A percentile compares a stretch with the other conserved stretches of the same genome.
Evolutionary conservation across 495 filamentous ascomycete genomes (phyloP).

Genomic region (Neurospora tetrasperma): DNA sequence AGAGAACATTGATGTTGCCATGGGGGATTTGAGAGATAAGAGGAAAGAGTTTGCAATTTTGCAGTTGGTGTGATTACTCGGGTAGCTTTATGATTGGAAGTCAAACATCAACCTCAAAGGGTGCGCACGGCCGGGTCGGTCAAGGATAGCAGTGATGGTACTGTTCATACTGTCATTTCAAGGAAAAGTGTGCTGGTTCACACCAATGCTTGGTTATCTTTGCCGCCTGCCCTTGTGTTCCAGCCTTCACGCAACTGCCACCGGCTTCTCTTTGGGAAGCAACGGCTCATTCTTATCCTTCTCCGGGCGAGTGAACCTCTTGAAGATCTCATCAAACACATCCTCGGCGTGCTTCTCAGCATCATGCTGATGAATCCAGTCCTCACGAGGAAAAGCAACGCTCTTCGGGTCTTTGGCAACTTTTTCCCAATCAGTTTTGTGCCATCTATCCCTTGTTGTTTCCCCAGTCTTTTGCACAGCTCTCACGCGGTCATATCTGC

Average conservation of each 20-base stretch:
- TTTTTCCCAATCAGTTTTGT: constrained; percentile 46
- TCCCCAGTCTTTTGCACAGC: constrained; percentile 44
- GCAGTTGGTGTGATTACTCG: background rate
- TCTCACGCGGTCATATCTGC: constrained; percentile 34
- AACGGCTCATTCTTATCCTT: background rate
- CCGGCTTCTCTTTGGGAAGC: background rate
- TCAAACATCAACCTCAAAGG: too few relatives aligned
- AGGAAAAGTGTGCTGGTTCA: background rate
- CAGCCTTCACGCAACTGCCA: background rate
- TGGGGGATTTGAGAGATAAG: background rate
- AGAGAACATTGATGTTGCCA: background rate
- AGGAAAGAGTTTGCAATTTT: background rate
- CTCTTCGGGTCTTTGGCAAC: constrained; percentile 40
- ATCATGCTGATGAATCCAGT: constrained; percentile 47
- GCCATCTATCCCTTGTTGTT: constrained; percentile 44
- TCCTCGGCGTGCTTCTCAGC: constrained; percentile 47
- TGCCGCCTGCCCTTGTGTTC: background rate
- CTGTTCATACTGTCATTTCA: too few relatives aligned
- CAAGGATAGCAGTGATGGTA: too few relatives aligned
- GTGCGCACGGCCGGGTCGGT: too few relatives aligned
- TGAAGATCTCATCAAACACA: constrained; percentile 34
- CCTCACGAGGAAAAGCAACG: constrained; percentile 41
- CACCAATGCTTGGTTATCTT: background rate
- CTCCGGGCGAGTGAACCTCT: background rate
- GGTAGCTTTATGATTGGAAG: background rate